A percentile compares a stretch with the other conserved stretches of the same genome.
Evolutionary conservation across 2,329 filamentous ascomycete species (phyloP).

Genomic region (Arthrobotrys pseudoclavata): DNA sequence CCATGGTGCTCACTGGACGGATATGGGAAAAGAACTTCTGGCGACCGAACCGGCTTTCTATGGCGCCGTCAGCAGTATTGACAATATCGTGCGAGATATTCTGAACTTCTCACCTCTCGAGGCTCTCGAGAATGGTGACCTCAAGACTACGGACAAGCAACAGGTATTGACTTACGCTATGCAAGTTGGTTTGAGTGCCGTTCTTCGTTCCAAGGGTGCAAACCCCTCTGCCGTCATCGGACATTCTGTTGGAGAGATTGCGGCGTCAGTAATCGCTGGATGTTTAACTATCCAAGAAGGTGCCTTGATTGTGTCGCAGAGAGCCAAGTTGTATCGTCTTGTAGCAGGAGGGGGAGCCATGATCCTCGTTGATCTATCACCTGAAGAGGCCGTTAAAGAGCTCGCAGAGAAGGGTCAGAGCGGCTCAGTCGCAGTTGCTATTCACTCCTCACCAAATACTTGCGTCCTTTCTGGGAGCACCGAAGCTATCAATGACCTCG

Average conservation of each 20-base stretch:
- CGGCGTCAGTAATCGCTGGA: conserved; percentile 66
- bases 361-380: conserved; percentile 65
- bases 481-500: conserved; percentile 63
- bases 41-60: conserved; percentile 36
- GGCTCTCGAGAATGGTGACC: conserved; percentile 31
- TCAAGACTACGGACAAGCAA: conserved; percentile 36
- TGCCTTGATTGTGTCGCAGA: conserved; percentile 65
- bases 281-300: conserved; percentile 65
- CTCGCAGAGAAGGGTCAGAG: conserved; percentile 60
- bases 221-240: conserved; percentile 66
- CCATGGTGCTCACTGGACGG: conserved; percentile 68
- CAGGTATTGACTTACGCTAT: conserved; percentile 65
- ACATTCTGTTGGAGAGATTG: conserved; percentile 68
- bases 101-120: conserved; percentile 33
- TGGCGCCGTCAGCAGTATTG: conserved; percentile 26
- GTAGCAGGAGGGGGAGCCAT: conserved; percentile 62
- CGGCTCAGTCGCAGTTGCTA: conserved; percentile 64
- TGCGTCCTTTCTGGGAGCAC: conserved; percentile 65
- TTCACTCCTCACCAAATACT: conserved; percentile 65
- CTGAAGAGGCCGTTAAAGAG: conserved; percentile 61
- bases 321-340: conserved; percentile 63
- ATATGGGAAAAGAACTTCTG: conserved; percentile 67
- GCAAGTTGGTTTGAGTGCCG: conserved; percentile 65
- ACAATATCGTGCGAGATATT: conserved; percentile 23
- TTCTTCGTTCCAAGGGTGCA: conserved; percentile 65